Conservation (phyloP, 73 alveolate species). For the Tetrahymena borealis region DNA sequence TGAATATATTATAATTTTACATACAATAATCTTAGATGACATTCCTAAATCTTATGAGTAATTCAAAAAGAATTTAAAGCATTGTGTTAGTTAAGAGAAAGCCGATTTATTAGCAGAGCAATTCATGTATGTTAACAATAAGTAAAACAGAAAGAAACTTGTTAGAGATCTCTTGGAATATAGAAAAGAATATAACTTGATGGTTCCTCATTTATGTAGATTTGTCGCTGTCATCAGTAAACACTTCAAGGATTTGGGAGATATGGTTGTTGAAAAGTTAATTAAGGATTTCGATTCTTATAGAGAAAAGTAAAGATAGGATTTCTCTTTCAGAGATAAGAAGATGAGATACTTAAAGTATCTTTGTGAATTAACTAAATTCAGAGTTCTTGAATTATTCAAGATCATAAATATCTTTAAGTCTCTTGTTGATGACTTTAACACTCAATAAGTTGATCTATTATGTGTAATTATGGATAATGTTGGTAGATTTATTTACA, state of each 20-base stretch:
- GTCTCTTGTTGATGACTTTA: slow-evolving; percentile 16
- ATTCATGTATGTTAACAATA: slow-evolving; percentile 4
- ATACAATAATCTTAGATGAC: no score
- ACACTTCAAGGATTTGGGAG: slow-evolving; percentile 31
- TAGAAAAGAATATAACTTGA: slow-evolving; percentile 13
- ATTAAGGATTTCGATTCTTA: slow-evolving; percentile 4
- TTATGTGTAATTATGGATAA: slow-evolving; percentile 11
- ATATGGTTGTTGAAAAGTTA: slow-evolving; percentile 20
- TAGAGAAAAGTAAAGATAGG: neutral
- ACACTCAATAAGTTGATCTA: slow-evolving; percentile 23
- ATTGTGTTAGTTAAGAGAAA: slow-evolving; percentile 20
- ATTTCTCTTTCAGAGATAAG: slow-evolving; percentile 15
- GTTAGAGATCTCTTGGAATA: slow-evolving; percentile 10
- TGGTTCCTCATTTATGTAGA: slow-evolving; percentile 30
- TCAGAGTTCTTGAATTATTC: slow-evolving; percentile 12
- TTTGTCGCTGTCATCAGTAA: slow-evolving; percentile 33
- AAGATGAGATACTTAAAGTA: slow-evolving; percentile 25
- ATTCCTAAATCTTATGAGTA: neutral
- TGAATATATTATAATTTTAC: no score
- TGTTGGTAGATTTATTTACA: slow-evolving; percentile 31
- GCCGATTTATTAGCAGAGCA: slow-evolving; percentile 28
- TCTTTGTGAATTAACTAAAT: slow-evolving; percentile 33
- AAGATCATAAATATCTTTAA: slow-evolving; percentile 20
- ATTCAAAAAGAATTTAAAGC: slow-evolving; percentile 5
- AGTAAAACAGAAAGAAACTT: slow-evolving; percentile 26